A percentile compares a stretch with the other conserved stretches of the same genome.
Evolutionary conservation across 2,329 filamentous ascomycete genomes (phyloP).

Genomic region (Paraphoma sp.): DNA sequence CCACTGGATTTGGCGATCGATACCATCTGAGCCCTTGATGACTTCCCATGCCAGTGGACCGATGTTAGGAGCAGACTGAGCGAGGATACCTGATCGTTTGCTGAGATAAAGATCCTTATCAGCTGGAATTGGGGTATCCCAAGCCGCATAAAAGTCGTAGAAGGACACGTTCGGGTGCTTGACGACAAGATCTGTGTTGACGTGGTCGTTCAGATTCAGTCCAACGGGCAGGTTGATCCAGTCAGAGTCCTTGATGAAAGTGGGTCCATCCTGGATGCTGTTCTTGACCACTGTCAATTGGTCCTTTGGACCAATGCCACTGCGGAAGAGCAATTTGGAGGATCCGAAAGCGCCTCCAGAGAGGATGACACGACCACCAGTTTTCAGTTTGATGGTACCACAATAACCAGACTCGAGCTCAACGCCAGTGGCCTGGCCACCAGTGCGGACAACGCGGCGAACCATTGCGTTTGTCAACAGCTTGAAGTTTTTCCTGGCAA

Average conservation of each 20-base stretch:
- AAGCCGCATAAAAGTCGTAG: constrained; percentile 72
- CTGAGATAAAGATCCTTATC: constrained; percentile 53
- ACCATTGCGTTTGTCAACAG: constrained; percentile 71
- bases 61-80: constrained; percentile 71
- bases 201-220: constrained; percentile 59
- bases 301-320: constrained; percentile 69
- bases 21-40: constrained; percentile 63
- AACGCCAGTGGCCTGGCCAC: constrained; percentile 69
- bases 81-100: constrained; percentile 64
- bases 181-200: constrained; percentile 64
- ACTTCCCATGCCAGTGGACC: constrained; percentile 69
- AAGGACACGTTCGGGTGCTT: constrained; percentile 60
- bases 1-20: constrained; percentile 70
- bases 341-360: constrained; percentile 74
- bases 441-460: constrained; percentile 69
- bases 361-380: constrained; percentile 69
- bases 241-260: constrained; percentile 52
- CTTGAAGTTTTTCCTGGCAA: constrained; percentile 68
- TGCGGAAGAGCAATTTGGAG: constrained; percentile 71
- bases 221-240: constrained; percentile 62
- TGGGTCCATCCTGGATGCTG: constrained; percentile 50
- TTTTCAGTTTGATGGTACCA: constrained; percentile 67
- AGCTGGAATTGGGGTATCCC: constrained; percentile 49
- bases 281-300: constrained; percentile 55
- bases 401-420: constrained; percentile 69